Base-by-base conservation (phyloP, 345 rosid species). In the Ailanthus altissimus region DNA sequence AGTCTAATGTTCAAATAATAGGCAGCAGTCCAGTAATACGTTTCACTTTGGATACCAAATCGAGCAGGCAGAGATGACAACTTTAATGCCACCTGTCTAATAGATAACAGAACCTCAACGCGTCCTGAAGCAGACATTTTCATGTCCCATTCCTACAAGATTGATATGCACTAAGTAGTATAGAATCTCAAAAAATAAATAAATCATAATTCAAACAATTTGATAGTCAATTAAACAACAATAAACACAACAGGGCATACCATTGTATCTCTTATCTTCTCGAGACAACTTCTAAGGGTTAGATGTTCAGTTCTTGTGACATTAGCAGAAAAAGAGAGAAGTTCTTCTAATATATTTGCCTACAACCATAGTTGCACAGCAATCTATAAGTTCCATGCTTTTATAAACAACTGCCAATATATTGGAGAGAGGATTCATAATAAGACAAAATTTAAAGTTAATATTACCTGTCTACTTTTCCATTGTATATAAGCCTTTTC, bases 311-410 rank as follows among this genome's bases (percentile, higher is more conserved):
- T 74, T 83, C 75, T 81, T 70, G 74, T 82, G 82, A 81, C 79
- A 83, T 78, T 59, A 79, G 81, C 63, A 75, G 90, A 82, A 78
- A 84, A 83, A 83, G 80, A 89, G 63, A 95, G 88, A 78, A 90
- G 79, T 79, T 95, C 99, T 82, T 95, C 98, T 70, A 95, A 81
- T 66, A 92, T 75, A 85, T 92, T 89, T 64, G 92, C 96, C 99
- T 95, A 69, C 68, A 85, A 77, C 2, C 63, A 53, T 32, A 43
- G 40, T 76, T 68, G 63, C 71, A 79, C 54, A 56, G 75, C 50
- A 59, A 57, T 28, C 73, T 3, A 18, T 71, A 74, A 73, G 79
- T 75, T 63, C 60, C 59, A 51, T 70, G 26, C 72, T 60, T 68
- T 67, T 42, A 75, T 43, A 62, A 71, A 45, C 43, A 23, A 61